Evolutionary conservation across 2,329 filamentous ascomycete species (phyloP), one percentile per base, ranked within the genome.

Genomic region (Pyrenophora tritici-repentis): DNA sequence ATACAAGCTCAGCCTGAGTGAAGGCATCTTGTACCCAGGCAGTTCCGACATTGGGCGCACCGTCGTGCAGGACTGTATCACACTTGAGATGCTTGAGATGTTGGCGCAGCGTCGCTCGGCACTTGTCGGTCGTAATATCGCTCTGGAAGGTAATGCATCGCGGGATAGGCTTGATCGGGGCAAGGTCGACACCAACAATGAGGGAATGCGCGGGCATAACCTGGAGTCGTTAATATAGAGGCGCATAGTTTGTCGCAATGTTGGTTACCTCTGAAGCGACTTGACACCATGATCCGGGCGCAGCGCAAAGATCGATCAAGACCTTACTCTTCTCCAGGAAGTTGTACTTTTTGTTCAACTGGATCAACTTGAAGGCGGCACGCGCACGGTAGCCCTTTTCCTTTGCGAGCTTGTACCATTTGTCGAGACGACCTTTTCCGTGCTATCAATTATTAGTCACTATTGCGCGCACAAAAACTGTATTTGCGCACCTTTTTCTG

Each of bases 11-110:
- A 52, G 93, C 94, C 76, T 99, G 94, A 56, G 93, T 93, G 82
- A 96, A 99, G 37, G 94, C 94, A 79, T 99, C 94, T 77, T 99
- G 94, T 36, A 92, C 89, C 94, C 94, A 99, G 0, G 94, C 92
- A 0, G 91, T 93, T 86, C 94, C 94, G 50, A 99, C 94, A 67
- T 99, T 99, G 39, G 94, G 94, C 1, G 94, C 94, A 76, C 94
- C 94, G 73, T 99, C 94, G 77, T 99, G 94, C 33, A 99, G 81
- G 4, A 99, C 94, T 0, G 89, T 91, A 72, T 99, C 94, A 16
- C 90, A 92, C 74, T 97, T 97, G 89, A 91, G 93, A 9, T 90
- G 92, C 78, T 97, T 97, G 41, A 99, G 78, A 68, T 99, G 92
- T 52, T 87, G 84, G 67, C 91, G 83, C 56, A 99, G 90, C 1